Percentiles rank a stretch among this genome's conserved stretches.
These are phyloP conservation scores for Graphiopsis chlorocephala DNA, from an alignment of 2,329 filamentous ascomycete genomes.

Conservation along the genomic window DNA sequence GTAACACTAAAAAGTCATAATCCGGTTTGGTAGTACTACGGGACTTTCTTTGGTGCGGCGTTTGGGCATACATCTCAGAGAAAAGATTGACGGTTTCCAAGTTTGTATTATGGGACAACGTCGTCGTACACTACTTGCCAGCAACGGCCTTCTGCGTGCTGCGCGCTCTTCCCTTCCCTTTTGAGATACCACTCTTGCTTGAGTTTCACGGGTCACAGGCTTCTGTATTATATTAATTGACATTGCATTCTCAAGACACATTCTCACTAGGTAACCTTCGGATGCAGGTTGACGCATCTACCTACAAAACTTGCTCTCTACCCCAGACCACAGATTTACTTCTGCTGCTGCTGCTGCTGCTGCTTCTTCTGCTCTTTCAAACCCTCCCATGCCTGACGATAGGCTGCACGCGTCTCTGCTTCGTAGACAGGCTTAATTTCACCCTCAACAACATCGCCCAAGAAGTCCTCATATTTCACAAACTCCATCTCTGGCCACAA, in stretches of 20 bases:
- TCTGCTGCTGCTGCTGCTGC: background rate
- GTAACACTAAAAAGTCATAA: slow-evolving; percentile 13
- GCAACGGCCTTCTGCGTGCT: background rate
- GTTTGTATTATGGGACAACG: background rate
- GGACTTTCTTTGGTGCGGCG: slow-evolving; percentile 16
- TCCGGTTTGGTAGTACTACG: background rate
- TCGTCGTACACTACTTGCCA: slow-evolving; percentile 2
- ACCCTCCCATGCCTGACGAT: background rate
- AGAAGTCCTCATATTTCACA: slow-evolving; percentile 40
- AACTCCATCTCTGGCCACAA: slow-evolving; percentile 53
- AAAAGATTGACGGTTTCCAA: slow-evolving; percentile 17
- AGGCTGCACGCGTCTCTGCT: background rate
- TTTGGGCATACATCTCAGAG: slow-evolving; percentile 14
- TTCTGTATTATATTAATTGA: slow-evolving; percentile 12
- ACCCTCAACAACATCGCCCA: slow-evolving; percentile 42
- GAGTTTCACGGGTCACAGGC: background rate
- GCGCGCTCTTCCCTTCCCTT: slow-evolving; percentile 7
- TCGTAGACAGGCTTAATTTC: slow-evolving; percentile 25
- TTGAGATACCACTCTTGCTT: slow-evolving; percentile 17
- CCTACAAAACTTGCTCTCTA: background rate
- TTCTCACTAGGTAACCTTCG: background rate
- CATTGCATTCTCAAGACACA: background rate
- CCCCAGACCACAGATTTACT: background rate
- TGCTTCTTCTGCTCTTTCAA: background rate
- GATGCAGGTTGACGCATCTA: background rate